These are phyloP conservation scores for Lepiota brunneoincarnata DNA, from an alignment of 768 basidiomycete species.

Conservation along the genomic window DNA sequence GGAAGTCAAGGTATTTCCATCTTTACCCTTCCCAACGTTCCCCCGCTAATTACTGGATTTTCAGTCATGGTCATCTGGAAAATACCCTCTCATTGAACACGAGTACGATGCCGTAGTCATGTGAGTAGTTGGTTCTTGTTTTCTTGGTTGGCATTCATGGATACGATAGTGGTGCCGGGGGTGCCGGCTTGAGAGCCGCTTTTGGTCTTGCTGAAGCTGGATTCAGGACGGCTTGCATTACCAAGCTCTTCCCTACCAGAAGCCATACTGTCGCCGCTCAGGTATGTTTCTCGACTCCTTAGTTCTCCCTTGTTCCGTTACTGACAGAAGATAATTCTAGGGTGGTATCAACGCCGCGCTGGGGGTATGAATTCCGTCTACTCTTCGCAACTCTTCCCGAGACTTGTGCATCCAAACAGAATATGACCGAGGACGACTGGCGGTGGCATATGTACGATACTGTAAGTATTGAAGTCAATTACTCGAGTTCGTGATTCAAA, in stretches of 20 bases:
- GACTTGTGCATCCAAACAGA: conserved; percentile 39
- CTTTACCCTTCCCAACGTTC: conserved; percentile 1
- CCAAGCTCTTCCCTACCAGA: conserved; percentile 97
- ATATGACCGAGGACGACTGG: conserved; percentile 99
- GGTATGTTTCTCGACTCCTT: conserved; percentile 36
- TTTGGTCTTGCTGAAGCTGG: conserved; percentile 98
- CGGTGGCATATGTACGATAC: conserved; percentile 99
- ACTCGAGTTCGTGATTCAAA: conserved; percentile 15
- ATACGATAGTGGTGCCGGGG: conserved; percentile 81
- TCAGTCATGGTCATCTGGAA: conserved; percentile 77
- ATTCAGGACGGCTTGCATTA: conserved; percentile 98
- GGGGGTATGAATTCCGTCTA: conserved; percentile 54
- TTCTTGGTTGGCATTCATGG: conserved; percentile 1
- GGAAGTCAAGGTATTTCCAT: conserved; percentile 65
- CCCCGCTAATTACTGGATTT: conserved; percentile 15
- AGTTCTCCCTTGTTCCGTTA: background rate
- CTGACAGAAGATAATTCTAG: conserved; percentile 33
- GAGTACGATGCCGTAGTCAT: conserved; percentile 99
- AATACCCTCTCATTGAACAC: conserved; percentile 97
- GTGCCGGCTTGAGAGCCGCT: conserved; percentile 96
- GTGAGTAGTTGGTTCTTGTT: conserved; percentile 51
- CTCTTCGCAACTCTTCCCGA: conserved; percentile 1
- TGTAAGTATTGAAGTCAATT: conserved; percentile 45
- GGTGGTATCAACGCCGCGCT: conserved; percentile 99
- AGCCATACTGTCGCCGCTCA: conserved; percentile 99